Evolutionary conservation across 2,329 filamentous ascomycete genomes (phyloP), one percentile per base, ranked within the genome.

Genomic region (Sporothrix globosa): DNA sequence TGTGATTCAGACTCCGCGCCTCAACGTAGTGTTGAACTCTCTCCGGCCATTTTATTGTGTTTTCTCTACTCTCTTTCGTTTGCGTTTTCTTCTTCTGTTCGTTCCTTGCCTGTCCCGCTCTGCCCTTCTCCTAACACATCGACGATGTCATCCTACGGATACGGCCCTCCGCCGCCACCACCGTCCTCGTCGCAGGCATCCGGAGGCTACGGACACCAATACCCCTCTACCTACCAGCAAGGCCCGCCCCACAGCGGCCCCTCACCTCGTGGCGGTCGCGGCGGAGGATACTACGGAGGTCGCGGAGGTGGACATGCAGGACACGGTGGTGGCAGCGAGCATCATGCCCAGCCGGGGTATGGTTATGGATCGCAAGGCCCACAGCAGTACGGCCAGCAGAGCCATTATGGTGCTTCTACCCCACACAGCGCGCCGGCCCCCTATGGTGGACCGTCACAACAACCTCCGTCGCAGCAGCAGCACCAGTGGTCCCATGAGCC

Each of bases 131-230:
- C 2, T 67, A 44, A 11, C 50, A n/a, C 68, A 10, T 10, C 50
- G 30, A 53, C 19, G 66, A 86, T 86, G 84, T 80, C 84, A 27
- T 77, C 78, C 44, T 86, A 87, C 79, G 83, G 82, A 68, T 87
- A 86, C 80, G 84, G 81, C n/a, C 84, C 84, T 27, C 84, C 84
- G 69, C 84, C 84, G 14, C 83, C 84, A 21, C 81, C 84, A 13
- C 83, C 84, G 24, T 81, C 84, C 4, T 84, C 78, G 10, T 73
- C 79, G 2, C 76, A 77, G 27, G 72, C 76, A 75, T 77, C 69
- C 50, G 74, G 77, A 13, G 79, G 77, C 46, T 85, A 84, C 70
- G 76, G 78, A 9, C 79, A 81, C 39, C 79, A 81, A 50, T 81
- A 82, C 72, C 76, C 75, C 69, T 75, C 77, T 56, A 74, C 79